phyloP scores from a whole-genome alignment of 2,329 filamentous ascomycete species.

The Emergomyces africanus region DNA sequence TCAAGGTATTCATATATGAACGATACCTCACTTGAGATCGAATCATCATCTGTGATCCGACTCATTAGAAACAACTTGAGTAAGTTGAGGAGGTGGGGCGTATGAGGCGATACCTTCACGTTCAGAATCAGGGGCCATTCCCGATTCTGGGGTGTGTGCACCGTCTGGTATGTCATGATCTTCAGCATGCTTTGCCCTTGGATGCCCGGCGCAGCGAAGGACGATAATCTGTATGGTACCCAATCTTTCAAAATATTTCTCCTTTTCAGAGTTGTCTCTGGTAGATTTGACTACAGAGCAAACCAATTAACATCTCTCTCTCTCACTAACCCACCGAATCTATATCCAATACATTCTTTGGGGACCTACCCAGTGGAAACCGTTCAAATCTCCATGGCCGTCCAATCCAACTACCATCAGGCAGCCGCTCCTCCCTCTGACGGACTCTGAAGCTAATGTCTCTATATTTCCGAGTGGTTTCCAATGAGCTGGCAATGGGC shows the following conservation, averaged over 20 bases:
- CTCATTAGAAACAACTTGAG: neutral
- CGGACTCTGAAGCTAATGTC: slow-evolving; percentile 38
- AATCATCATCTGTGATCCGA: neutral
- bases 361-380: slow-evolving; percentile 36
- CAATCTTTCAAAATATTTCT: slow-evolving; percentile 14
- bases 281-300: neutral
- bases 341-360: neutral
- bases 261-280: neutral
- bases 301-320: neutral
- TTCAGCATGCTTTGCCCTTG: slow-evolving; percentile 6
- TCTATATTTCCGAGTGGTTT: slow-evolving; percentile 18
- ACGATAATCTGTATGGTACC: slow-evolving; percentile 21
- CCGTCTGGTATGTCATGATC: slow-evolving; percentile 11
- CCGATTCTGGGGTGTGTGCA: slow-evolving; percentile 9
- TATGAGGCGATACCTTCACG: slow-evolving; percentile 10
- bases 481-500: slow-evolving; percentile 7
- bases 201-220: slow-evolving; percentile 13
- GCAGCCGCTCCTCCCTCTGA: slow-evolving; percentile 41
- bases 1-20: neutral
- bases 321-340: too few species aligned
- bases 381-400: slow-evolving; percentile 42
- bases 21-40: neutral
- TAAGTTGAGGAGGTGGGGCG: neutral
- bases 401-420: slow-evolving; percentile 36
- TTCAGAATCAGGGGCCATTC: slow-evolving; percentile 13